These are phyloP conservation scores for Rhamnella rubrinervis DNA, from an alignment of 331 rosid genomes.

Conservation along the genomic window DNA sequence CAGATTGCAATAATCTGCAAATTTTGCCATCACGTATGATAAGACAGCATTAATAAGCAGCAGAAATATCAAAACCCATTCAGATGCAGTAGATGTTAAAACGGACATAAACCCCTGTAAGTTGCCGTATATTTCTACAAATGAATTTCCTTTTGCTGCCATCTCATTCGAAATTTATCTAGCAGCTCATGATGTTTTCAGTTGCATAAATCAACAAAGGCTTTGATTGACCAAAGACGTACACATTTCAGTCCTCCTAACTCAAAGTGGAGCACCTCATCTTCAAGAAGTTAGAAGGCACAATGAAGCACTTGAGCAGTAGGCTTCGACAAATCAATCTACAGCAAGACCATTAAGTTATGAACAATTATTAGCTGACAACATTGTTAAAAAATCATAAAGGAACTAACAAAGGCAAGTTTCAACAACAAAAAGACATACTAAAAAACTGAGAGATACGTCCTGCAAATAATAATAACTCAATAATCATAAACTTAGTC, in stretches of 20 bases:
- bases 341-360: too few relatives aligned
- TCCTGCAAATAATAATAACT: not conserved
- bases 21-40: slow-evolving; percentile 57
- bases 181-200: slow-evolving; percentile 33
- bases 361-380: not conserved
- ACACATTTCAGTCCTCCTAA: slow-evolving; percentile 27
- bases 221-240: slow-evolving; percentile 22
- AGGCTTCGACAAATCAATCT: not conserved
- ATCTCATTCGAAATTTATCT: slow-evolving; percentile 38
- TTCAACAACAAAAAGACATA: not conserved
- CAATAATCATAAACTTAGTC: not conserved
- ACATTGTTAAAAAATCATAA: not conserved
- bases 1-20: slow-evolving; percentile 68
- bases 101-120: slow-evolving; percentile 34
- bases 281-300: slow-evolving; percentile 12
- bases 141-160: slow-evolving; percentile 47
- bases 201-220: slow-evolving; percentile 21
- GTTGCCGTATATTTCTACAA: slow-evolving; percentile 44
- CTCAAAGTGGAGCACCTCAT: slow-evolving; percentile 27
- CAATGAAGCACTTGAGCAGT: not conserved
- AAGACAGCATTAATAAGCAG: slow-evolving; percentile 57
- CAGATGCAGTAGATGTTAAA: slow-evolving; percentile 76
- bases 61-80: slow-evolving; percentile 81
- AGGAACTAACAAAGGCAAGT: not conserved
- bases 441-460: not conserved